Conservation (phyloP, 768 basidiomycete genomes). For the Boletales sp. region DNA sequence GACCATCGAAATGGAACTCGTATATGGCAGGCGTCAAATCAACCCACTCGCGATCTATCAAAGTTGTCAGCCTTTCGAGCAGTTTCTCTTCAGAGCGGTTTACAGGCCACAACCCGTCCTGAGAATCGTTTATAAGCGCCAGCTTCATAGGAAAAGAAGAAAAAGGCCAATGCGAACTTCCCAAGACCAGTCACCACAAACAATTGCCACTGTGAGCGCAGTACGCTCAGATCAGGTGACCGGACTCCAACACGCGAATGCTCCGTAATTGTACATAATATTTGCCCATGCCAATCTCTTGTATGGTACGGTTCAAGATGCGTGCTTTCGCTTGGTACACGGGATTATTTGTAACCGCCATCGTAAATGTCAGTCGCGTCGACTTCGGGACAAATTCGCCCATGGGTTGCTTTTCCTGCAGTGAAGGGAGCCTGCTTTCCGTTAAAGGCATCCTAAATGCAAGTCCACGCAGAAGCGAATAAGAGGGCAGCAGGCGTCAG, state of each 20-base stretch:
- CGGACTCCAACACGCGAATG: neutral
- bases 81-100: slow-evolving; percentile 6
- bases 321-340: slow-evolving; percentile 49
- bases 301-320: slow-evolving; percentile 44
- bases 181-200: slow-evolving; percentile 40
- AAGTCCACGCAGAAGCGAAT: no score
- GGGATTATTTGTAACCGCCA: slow-evolving; percentile 39
- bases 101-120: slow-evolving; percentile 41
- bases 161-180: slow-evolving; percentile 36
- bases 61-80: neutral
- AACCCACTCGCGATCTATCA: slow-evolving; percentile 39
- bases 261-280: slow-evolving; percentile 42
- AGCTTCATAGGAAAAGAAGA: neutral
- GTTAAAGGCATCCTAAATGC: no score
- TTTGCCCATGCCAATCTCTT: slow-evolving; percentile 55
- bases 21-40: slow-evolving; percentile 45
- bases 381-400: neutral
- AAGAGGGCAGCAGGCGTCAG: no score
- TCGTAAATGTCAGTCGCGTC: slow-evolving; percentile 27
- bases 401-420: neutral
- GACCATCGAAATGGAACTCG: slow-evolving; percentile 47
- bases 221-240: neutral
- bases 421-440: neutral
- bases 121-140: neutral
- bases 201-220: slow-evolving; percentile 30